Base-by-base conservation (phyloP, 305 asterid genomes). In the Fraxinus paxiana region DNA sequence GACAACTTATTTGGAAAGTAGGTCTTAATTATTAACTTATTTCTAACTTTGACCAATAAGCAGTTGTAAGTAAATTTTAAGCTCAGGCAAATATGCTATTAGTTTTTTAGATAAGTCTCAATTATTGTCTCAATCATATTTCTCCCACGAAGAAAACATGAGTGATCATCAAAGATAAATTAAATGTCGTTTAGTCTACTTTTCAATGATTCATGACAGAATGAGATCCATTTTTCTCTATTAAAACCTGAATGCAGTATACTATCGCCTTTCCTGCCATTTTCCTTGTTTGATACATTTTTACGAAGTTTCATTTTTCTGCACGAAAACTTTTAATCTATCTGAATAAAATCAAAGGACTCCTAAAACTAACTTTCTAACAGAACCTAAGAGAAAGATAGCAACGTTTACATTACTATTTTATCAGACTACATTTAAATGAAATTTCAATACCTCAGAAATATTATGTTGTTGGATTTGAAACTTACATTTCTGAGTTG, bases 401-500 rank as follows among this genome's bases (percentile, higher is more conserved):
- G 2, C 31, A 20, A 8, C 6, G 3, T 61, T 20, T 61, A 61
- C 13, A 61, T 13, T 9, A 1, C 33, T 7, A 24, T 37, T 59
- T 20, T 6, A 59, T 22, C 12, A 2, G 6, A 9, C 34, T 65
- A 26, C 17, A 65, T 22, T 26, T 24, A 65, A 24, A 22, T 24
- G 7, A 26, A 24, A 63, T 73, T 43, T n/a, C 24, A 56, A 61
- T 70, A 17, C 20, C 61, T n/a, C 9, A 20, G 12, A 46, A 8
- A 76, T 20, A 46, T 61, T 31, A 10, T 65, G 75, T 28, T 3
- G 18, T 12, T 0, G 10, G 8, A 65, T 24, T 65, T 77, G 78
- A 51, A 73, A 87, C 97, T 89, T 88, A 92, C 98, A 77, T 85
- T 87, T 87, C 82, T 87, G 79, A 88, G 91, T 79, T 83, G 87